Conservation (phyloP, 2,329 filamentous ascomycete genomes). For the Apiospora arundinis region DNA sequence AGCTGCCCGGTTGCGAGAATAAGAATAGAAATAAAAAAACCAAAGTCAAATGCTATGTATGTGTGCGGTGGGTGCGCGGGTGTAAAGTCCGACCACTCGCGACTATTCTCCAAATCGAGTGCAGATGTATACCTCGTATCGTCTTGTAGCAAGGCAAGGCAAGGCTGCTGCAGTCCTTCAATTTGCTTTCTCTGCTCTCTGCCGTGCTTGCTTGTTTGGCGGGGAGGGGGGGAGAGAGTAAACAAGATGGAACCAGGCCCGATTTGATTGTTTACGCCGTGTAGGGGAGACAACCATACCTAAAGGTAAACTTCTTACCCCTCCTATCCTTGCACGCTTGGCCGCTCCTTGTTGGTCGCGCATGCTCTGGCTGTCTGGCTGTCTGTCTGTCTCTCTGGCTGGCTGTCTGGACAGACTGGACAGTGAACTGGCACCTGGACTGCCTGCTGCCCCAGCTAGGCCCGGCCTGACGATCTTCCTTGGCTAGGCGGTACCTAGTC, state of each 20-base stretch:
- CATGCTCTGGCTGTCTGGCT: no score
- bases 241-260: background rate
- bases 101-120: background rate
- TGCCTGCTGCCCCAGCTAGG: no score
- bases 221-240: background rate
- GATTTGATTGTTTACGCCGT: background rate
- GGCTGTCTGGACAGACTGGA: no score
- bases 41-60: slow-evolving; percentile 8
- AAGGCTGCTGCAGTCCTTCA: background rate
- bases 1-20: background rate
- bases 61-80: slow-evolving; percentile 13
- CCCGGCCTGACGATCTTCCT: no score
- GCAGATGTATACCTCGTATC: no score
- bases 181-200: background rate
- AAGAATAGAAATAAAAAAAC: background rate
- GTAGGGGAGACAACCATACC: background rate
- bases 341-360: no score
- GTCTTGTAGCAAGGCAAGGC: no score
- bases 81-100: background rate
- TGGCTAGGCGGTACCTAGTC: no score
- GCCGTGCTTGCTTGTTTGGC: background rate
- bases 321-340: background rate
- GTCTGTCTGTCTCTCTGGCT: no score
- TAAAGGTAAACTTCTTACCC: background rate
- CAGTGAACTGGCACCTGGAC: no score